Evolutionary conservation across 2,329 filamentous ascomycete genomes (phyloP).

Genomic region (Botrytis deweyae): DNA sequence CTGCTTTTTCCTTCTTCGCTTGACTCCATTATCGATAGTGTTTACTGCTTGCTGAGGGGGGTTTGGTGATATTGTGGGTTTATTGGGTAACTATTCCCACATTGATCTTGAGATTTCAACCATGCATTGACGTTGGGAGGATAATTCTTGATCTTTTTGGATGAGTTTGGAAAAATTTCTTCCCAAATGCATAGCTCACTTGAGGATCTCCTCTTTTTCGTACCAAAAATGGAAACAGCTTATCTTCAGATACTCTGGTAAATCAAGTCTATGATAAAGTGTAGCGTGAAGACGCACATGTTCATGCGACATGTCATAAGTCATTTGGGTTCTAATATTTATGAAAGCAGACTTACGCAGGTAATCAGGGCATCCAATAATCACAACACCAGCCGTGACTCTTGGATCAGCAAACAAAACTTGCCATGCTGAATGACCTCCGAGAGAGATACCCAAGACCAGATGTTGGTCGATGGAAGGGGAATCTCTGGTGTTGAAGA

Average conservation of each 20-base stretch:
- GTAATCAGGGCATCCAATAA: slow-evolving; percentile 91
- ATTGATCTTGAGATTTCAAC: neutral
- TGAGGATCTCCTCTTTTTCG: neutral
- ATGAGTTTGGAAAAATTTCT: neutral
- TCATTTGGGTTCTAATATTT: too few relatives aligned
- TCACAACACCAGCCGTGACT: slow-evolving; percentile 72
- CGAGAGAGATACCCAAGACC: slow-evolving; percentile 79
- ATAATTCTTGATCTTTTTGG: too few relatives aligned
- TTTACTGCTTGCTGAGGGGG: neutral
- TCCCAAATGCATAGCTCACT: neutral
- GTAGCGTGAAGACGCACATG: neutral
- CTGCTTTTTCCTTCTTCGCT: neutral
- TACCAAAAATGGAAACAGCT: neutral
- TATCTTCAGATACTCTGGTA: neutral
- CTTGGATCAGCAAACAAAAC: slow-evolving; percentile 74
- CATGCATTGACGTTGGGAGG: too few relatives aligned
- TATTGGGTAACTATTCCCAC: neutral
- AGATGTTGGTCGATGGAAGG: slow-evolving; percentile 61
- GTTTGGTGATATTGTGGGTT: neutral
- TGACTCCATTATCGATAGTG: neutral
- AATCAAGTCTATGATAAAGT: neutral
- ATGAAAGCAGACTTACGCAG: slow-evolving; percentile 50
- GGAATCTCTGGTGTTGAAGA: slow-evolving; percentile 54
- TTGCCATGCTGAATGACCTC: slow-evolving; percentile 87
- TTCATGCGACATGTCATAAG: neutral